Conservation (phyloP, 1,284 basidiomycete species). For the Ustilago esculenta region DNA sequence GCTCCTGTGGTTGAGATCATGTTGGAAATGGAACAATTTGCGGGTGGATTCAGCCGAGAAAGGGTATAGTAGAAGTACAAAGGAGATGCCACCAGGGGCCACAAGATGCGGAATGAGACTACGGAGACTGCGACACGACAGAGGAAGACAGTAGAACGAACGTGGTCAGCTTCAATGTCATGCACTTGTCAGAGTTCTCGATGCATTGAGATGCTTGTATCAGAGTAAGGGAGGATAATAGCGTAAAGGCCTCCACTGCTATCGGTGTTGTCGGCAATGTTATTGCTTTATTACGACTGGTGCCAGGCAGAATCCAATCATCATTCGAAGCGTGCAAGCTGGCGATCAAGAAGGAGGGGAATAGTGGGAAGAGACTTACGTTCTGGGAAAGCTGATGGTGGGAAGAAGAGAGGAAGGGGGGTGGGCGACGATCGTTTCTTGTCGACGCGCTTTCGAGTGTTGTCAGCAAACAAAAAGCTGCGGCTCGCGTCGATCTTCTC, state of each 20-base stretch:
- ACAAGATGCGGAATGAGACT: neutral
- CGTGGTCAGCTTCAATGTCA: conserved; percentile 8
- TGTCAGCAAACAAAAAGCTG: conserved; percentile 5
- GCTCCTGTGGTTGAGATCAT: conserved; percentile 6
- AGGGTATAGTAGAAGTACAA: conserved; percentile 33
- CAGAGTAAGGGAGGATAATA: conserved; percentile 54
- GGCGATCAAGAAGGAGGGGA: neutral
- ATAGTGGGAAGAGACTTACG: conserved; percentile 15
- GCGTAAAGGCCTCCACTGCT: conserved; percentile 52
- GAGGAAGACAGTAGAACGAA: neutral
- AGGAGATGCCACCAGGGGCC: neutral
- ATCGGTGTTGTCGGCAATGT: conserved; percentile 49
- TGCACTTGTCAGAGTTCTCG: neutral
- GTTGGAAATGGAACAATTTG: neutral
- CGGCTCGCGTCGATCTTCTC: conserved; percentile 3
- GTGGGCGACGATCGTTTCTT: conserved; percentile 1
- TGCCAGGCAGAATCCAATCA: conserved; percentile 56
- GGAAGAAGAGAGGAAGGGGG: neutral
- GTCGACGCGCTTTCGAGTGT: neutral
- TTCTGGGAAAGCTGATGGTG: conserved; percentile 16
- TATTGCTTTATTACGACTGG: conserved; percentile 55
- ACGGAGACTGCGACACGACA: conserved; percentile 1
- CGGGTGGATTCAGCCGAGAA: too few relatives aligned
- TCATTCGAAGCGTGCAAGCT: conserved; percentile 26
- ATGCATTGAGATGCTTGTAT: conserved; percentile 10